These are phyloP conservation scores for Lachancea meyersii DNA, from an alignment of 805 yeast species.

Conservation along the genomic window DNA sequence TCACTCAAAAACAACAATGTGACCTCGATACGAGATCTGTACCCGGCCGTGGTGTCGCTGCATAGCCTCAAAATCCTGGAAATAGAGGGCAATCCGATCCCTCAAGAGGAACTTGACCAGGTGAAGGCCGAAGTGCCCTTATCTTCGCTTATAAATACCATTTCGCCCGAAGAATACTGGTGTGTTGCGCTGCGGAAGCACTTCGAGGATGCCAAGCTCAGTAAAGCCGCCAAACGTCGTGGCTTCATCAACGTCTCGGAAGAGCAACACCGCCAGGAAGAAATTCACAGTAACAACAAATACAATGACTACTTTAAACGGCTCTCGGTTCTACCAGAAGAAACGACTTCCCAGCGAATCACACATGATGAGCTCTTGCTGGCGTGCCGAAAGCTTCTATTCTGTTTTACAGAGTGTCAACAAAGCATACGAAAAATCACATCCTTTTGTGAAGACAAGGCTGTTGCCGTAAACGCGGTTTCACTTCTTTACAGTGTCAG, in stretches of 20 bases:
- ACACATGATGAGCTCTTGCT: constrained; percentile 31
- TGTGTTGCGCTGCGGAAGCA: constrained; percentile 28
- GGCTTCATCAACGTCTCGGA: constrained; percentile 44
- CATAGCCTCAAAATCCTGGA: constrained; percentile 51
- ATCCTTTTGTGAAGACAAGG: constrained; percentile 51
- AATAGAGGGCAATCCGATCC: constrained; percentile 49
- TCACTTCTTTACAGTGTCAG: constrained; percentile 47
- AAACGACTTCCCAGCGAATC: constrained; percentile 17
- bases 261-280: constrained; percentile 13
- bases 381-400: constrained; percentile 52
- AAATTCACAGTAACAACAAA: constrained; percentile 34
- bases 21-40: constrained; percentile 39
- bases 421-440: constrained; percentile 51
- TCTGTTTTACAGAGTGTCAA: constrained; percentile 60
- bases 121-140: constrained; percentile 34
- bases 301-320: constrained; percentile 61
- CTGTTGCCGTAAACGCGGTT: constrained; percentile 48
- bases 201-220: constrained; percentile 23
- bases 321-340: constrained; percentile 58
- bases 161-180: constrained; percentile 37
- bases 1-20: constrained; percentile 56
- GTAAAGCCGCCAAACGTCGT: constrained; percentile 71
- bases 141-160: constrained; percentile 35
- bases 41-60: constrained; percentile 47
- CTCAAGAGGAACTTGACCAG: constrained; percentile 45